Base-by-base conservation (phyloP, 2,329 filamentous ascomycete genomes). In the Colletotrichum salicis region DNA sequence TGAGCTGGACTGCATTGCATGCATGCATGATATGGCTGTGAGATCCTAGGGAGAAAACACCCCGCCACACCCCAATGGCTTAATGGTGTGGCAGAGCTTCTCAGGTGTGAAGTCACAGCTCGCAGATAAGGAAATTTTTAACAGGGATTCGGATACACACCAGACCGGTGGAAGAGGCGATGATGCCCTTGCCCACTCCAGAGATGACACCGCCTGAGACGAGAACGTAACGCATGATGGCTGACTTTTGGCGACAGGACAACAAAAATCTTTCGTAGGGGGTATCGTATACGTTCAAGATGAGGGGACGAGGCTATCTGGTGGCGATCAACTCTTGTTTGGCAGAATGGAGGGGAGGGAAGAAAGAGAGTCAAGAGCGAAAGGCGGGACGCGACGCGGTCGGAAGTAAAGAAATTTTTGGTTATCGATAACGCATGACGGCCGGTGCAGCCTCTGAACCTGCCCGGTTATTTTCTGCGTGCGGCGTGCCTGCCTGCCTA, bases 141-240 rank as follows among this genome's bases (percentile, higher is more conserved):
- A 29, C 66, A 64, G 66, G 77, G 66, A 31, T 55, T 52, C 29
- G 41, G 51, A 67, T 59, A 72, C 70, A 59, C 67, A 81, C 69
- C 67, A 94, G 85, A 60, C 92, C 93, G 51, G 92, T 91, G 69
- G 89, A 92, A 77, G 91, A 93, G 63, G 70, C 70, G 55, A 93
- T 92, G 70, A 93, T 90, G 82, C 92, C 85, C 78, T 91, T 89
- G 75, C 87, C 87, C 77, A 89, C 87, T 72, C 88, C 88, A 75
- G 86, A 88, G 76, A 90, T 90, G 73, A 88, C 86, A 80, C 86
- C 86, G 75, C 77, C 76, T 71, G 74, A 76, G 51, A 78, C 77
- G 29, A 79, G 75, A 75, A 78, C 78, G 35, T 76, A 74, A 74
- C 77, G 77, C 77, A 79, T 78, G 66, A 64, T 72, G 70, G 35